Evolutionary conservation across 2,329 filamentous ascomycete species (phyloP), one percentile per base, ranked within the genome.

Genomic region (Scytalidium lignicola): DNA sequence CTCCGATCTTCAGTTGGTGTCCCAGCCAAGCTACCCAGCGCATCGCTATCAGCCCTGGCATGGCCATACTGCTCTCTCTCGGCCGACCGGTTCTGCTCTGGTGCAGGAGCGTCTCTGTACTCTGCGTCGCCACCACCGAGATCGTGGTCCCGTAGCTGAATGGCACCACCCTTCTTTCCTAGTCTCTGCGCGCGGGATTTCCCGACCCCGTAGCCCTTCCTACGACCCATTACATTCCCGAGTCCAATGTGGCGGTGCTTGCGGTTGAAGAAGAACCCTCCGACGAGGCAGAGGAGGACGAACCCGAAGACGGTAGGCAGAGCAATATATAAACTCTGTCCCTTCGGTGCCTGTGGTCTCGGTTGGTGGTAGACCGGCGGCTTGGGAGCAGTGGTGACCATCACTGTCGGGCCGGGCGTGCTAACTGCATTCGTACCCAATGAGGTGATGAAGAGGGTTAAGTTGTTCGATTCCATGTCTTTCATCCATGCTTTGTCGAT

Each of bases 141-240:
- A 18, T 62, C 60, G 19, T 55, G 58, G 19, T 59, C 56, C 18
- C 51, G 49, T 37, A 63, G 44, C 39, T 52, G 45, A 19, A 63
- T 61, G 9, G 44, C 57, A 22, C 43, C 55, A 3, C 39, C 44
- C 13, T 56, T 58, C 26, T 52, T 54, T 6, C 62, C 59, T 37
- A 65, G 22, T 42, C 61, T 58, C 48, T 63, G 56, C n/a, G 48
- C 49, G 17, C 51, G 51, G 2, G 60, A 63, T 47, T 62, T 59
- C 2, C 59, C 49, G 22, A 52, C 52, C n/a, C 60, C 59, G 42
- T 64, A 64, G 39, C 60, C 60, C 3, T 49, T 55, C 8, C 56
- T 43, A 17, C 61, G 51, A 20, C 62, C 58, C 60, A 64, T 63
- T 3, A 62, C 50, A 51, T 59, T 64, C 8, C 62, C 60, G 29